Evolutionary conservation across 164 flowering plant genomes (phyloP), one percentile per base, ranked within the genome.

Genomic region (Vitis rupestris): DNA sequence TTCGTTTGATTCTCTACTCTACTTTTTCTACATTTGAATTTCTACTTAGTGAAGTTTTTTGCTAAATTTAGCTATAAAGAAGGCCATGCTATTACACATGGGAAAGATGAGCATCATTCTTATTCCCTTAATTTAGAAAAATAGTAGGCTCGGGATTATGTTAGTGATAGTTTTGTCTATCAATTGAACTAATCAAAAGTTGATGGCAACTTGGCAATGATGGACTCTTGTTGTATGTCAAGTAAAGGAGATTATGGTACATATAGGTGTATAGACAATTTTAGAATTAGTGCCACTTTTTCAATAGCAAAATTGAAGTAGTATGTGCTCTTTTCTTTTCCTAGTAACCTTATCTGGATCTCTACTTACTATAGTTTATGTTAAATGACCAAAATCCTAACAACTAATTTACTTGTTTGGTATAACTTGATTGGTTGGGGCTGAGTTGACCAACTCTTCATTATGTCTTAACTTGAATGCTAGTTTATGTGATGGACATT

Each of bases 61-160:
- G 3, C 52, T 73, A 53, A 50, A 37, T 69, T 30, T 65, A 93
- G 99, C 83, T 96, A 93, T 75, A 89, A 92, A 79, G 88, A 92
- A 71, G 88, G 92, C 44, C 98, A 96, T 82, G 95, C 97, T 56
- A 76, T 90, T 71, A 82, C 81, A 75, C 97, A 93, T 67, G 93
- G 96, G 95, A 82, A 82, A 68, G 88, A 92, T 61, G 85, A 89
- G 13, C 83, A 86, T 58, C 99, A 96, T 74, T 84, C 89, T 79
- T 96, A 87, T 81, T 90, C 97, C 62, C 97, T 93, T 72, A 94
- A 90, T 75, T 73, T 92, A 66, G 87, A 84, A 75, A 84, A 87
- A 50, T 95, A 93, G 52, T 84, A 83, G 74, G 91, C 93, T 57
- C 93, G 97, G 99, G 99, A 96, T 88, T 96, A 96, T 84, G 97